Conservation (phyloP, 148 eudicot species). For the Linanthus parryae region DNA sequence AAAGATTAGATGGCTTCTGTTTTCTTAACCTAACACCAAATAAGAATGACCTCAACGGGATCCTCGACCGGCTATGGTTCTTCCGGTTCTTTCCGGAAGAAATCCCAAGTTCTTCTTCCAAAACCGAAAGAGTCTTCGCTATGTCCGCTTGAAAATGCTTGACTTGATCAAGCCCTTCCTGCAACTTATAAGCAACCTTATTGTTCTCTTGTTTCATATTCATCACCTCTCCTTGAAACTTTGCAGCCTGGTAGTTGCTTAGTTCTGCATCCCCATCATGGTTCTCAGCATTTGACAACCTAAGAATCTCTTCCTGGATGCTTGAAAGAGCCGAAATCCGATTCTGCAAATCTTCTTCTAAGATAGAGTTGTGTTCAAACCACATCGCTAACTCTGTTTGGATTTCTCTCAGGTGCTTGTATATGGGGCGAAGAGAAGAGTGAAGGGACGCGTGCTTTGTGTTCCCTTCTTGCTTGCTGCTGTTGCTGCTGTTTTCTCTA, state of each 20-base stretch:
- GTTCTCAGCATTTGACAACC: conserved; percentile 19
- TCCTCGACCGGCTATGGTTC: conserved; percentile 27
- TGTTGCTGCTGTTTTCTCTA: conserved; percentile 29
- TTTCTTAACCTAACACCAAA: conserved; percentile 64
- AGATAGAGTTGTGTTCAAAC: conserved; percentile 58
- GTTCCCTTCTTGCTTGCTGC: conserved; percentile 24
- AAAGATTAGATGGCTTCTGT: conserved; percentile 43
- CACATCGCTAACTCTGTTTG: conserved; percentile 62
- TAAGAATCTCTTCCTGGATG: conserved; percentile 52
- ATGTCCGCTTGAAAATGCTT: conserved; percentile 42
- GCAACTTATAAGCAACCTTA: conserved; percentile 55
- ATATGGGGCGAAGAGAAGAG: conserved; percentile 63
- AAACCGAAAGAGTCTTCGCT: conserved; percentile 26
- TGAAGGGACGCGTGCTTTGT: conserved; percentile 17
- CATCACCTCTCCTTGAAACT: conserved; percentile 73
- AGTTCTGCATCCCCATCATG: conserved; percentile 27
- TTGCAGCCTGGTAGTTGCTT: conserved; percentile 48
- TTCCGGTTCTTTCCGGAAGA: conserved; percentile 17
- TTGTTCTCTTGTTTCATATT: conserved; percentile 81
- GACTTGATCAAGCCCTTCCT: conserved; percentile 44
- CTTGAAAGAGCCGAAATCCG: conserved; percentile 47
- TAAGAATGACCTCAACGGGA: conserved; percentile 63
- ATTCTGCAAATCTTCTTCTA: conserved; percentile 55
- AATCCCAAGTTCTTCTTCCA: conserved; percentile 57
- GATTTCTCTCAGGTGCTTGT: conserved; percentile 64